These are phyloP conservation scores for Chaetomiaceae sp. DNA, from an alignment of 2,329 filamentous ascomycete genomes.

Conservation along the genomic window DNA sequence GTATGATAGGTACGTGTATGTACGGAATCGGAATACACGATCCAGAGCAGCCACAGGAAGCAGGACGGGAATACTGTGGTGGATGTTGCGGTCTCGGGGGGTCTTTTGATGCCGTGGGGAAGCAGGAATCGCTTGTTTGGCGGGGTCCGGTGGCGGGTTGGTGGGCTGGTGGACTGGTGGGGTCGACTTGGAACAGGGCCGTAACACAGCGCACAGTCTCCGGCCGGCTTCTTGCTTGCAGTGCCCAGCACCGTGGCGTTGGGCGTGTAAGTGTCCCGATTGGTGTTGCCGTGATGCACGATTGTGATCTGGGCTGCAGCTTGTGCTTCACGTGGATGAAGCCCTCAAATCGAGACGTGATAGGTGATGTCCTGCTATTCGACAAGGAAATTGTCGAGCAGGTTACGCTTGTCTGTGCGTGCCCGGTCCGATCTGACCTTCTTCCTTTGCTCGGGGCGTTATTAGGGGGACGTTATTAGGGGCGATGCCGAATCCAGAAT, in stretches of 20 bases:
- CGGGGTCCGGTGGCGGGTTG: slow-evolving; percentile 8
- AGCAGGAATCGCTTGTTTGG: slow-evolving; percentile 9
- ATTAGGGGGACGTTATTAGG: no score
- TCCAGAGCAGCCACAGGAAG: no score
- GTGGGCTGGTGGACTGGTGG: slow-evolving; percentile 14
- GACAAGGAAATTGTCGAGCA: background rate
- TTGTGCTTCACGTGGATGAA: slow-evolving; percentile 22
- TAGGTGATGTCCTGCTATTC: no score
- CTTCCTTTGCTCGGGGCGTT: background rate
- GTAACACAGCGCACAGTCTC: slow-evolving; percentile 3
- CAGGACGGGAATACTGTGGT: background rate
- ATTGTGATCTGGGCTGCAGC: slow-evolving; percentile 27
- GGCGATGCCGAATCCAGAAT: slow-evolving; percentile 4
- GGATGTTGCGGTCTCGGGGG: slow-evolving; percentile 4
- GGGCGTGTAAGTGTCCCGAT: slow-evolving; percentile 14
- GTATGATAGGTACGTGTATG: no score
- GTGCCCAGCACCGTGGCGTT: slow-evolving; percentile 7
- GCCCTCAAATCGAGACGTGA: background rate
- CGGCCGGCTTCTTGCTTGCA: background rate
- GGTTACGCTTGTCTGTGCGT: background rate
- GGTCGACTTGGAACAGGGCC: slow-evolving; percentile 4
- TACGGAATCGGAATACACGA: no score
- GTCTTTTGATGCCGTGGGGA: slow-evolving; percentile 3
- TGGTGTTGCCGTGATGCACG: slow-evolving; percentile 15
- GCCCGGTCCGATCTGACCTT: background rate